phyloP scores from a whole-genome alignment of 2,329 filamentous ascomycete species.

The Pseudopyricularia cyperi region DNA sequence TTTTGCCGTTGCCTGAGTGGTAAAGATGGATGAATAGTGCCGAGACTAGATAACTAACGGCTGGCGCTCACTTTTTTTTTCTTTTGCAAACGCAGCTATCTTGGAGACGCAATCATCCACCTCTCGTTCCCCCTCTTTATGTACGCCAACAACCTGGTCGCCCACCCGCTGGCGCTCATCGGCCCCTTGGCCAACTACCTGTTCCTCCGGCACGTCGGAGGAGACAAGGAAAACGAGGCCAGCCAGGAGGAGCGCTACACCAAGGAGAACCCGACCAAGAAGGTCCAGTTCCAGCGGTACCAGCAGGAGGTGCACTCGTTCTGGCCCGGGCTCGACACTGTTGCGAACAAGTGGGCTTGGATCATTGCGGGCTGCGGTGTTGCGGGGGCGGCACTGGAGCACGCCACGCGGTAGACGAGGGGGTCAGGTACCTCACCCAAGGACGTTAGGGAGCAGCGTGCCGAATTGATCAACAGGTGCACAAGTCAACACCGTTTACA shows the following conservation, averaged over 20 bases:
- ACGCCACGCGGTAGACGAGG: background rate
- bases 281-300: constrained; percentile 37
- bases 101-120: constrained; percentile 47
- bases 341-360: constrained; percentile 44
- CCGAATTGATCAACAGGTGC: too few species aligned
- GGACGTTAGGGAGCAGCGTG: too few species aligned
- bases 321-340: constrained; percentile 38
- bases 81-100: constrained; percentile 31
- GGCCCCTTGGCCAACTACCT: constrained; percentile 45
- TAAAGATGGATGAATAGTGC: background rate
- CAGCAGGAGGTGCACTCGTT: constrained; percentile 40
- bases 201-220: constrained; percentile 42
- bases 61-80: too few species aligned
- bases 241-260: constrained; percentile 38
- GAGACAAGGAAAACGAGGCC: constrained; percentile 40
- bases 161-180: constrained; percentile 36
- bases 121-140: constrained; percentile 45
- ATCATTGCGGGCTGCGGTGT: constrained; percentile 34
- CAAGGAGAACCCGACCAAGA: constrained; percentile 34
- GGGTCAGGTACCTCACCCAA: too few species aligned
- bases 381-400: constrained; percentile 32
- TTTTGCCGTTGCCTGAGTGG: constrained; percentile 4
- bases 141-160: constrained; percentile 37
- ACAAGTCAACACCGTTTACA: too few species aligned
- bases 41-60: background rate